Conservation (phyloP, 1,139 yeast genomes). For the Blastobotrys indianensis region DNA sequence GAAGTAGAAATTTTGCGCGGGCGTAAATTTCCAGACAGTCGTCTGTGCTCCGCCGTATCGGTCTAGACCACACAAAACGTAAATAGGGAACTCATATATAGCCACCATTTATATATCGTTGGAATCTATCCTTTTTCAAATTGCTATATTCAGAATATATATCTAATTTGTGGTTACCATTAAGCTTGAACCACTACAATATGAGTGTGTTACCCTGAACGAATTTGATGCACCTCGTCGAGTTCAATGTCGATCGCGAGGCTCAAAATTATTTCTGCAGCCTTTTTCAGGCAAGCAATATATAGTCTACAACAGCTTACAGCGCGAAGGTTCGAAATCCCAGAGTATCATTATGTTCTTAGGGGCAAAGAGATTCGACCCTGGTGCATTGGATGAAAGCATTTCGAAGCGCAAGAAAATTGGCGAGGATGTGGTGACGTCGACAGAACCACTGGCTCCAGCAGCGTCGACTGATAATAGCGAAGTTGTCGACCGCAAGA, state of each 20-base stretch:
- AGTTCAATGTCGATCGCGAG: slow-evolving; percentile 1
- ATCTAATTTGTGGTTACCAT: background rate
- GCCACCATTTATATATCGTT: no score
- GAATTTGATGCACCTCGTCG: background rate
- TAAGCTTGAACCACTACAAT: no score
- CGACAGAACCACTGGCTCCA: background rate
- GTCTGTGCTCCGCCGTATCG: no score
- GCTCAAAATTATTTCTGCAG: slow-evolving; percentile 1
- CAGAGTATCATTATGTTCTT: slow-evolving; percentile 5
- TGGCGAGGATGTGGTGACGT: background rate
- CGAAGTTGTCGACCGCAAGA: slow-evolving; percentile 8
- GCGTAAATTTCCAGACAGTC: no score
- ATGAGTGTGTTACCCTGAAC: background rate
- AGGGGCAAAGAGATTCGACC: slow-evolving; percentile 10
- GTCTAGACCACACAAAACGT: no score
- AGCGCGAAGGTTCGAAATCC: background rate
- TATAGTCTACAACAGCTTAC: no score
- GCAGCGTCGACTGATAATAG: slow-evolving; percentile 2
- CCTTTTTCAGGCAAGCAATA: no score
- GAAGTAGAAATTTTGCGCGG: no score
- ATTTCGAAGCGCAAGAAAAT: slow-evolving; percentile 8
- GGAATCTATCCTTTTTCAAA: background rate
- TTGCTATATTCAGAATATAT: background rate
- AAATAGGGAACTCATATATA: no score
- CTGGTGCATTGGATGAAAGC: slow-evolving; percentile 6